Evolutionary conservation across 2,329 filamentous ascomycete species (phyloP).

Genomic region (Ceratocystis albifundus): DNA sequence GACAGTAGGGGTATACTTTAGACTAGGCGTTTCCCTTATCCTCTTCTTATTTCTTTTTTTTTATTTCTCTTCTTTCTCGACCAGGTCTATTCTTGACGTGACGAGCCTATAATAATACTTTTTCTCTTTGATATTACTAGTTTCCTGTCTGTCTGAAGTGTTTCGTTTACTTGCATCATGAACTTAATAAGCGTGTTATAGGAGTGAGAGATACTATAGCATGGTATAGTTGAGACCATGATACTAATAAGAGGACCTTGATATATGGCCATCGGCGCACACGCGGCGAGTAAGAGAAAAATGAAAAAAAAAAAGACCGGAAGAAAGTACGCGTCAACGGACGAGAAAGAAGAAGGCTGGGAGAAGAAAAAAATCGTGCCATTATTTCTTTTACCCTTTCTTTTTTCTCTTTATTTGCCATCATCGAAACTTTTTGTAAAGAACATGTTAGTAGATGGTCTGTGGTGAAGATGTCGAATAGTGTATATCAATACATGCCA

Average conservation of each 20-base stretch:
- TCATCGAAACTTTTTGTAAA: too few relatives aligned
- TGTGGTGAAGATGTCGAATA: too few relatives aligned
- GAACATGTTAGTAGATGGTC: too few relatives aligned
- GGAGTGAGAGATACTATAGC: not conserved
- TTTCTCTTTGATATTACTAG: not conserved
- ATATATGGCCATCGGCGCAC: not conserved
- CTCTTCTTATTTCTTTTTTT: not conserved
- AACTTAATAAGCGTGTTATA: not conserved
- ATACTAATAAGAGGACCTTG: not conserved
- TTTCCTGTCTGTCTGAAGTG: not conserved
- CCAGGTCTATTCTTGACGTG: not conserved
- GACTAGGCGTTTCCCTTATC: not conserved
- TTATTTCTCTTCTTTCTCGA: not conserved
- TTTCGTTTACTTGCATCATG: not conserved
- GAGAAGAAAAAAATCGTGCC: not conserved
- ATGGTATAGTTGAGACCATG: not conserved
- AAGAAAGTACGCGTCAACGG: not conserved
- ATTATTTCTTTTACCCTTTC: too few relatives aligned
- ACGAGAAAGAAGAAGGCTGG: not conserved
- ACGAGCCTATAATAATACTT: slow-evolving; percentile 6
- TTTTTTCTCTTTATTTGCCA: too few relatives aligned
- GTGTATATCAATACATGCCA: too few relatives aligned
- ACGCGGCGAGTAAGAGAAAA: not conserved
- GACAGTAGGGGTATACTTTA: not conserved
- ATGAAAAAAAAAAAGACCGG: not conserved